A percentile compares a stretch with the other conserved stretches of the same genome.
phyloP scores from a whole-genome alignment of 371 early-diverging fungal genomes.

The Zychaea mexicana region DNA sequence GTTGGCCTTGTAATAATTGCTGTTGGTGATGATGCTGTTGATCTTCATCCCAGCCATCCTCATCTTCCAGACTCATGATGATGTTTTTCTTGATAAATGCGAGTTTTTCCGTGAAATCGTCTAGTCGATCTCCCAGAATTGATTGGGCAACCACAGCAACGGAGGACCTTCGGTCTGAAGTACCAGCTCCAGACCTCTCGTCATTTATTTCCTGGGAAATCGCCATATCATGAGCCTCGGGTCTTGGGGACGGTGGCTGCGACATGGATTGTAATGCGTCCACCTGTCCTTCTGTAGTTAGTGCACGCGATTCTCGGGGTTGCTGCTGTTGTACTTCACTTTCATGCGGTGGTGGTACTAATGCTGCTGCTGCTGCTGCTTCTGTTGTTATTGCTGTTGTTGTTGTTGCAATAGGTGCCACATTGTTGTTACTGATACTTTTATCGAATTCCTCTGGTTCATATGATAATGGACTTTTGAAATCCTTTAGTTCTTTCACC shows the following conservation, averaged over 20 bases:
- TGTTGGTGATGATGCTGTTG: not conserved
- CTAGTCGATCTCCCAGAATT: conserved; percentile 39
- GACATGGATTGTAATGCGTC: not conserved
- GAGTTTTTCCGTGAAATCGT: conserved; percentile 45
- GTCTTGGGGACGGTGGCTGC: not conserved
- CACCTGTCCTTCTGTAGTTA: not conserved
- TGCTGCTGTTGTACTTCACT: too few relatives aligned
- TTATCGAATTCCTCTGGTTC: too few relatives aligned
- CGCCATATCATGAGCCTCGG: not conserved
- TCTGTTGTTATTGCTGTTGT: too few relatives aligned
- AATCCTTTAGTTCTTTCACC: too few relatives aligned
- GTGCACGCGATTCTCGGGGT: not conserved
- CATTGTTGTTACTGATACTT: too few relatives aligned
- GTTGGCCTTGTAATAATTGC: not conserved
- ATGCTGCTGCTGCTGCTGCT: too few relatives aligned
- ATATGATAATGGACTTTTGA: too few relatives aligned
- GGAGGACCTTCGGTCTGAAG: conserved; percentile 18
- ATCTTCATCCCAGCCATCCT: conserved; percentile 34
- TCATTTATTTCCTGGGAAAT: not conserved
- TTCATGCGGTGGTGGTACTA: too few relatives aligned
- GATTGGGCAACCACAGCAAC: conserved; percentile 38
- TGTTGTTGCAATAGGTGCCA: too few relatives aligned
- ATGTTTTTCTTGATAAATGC: conserved; percentile 50
- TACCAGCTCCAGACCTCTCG: not conserved
- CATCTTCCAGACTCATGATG: conserved; percentile 42